Evolutionary conservation across 2,329 filamentous ascomycete species (phyloP).

Genomic region (Blumeriella jaapii): DNA sequence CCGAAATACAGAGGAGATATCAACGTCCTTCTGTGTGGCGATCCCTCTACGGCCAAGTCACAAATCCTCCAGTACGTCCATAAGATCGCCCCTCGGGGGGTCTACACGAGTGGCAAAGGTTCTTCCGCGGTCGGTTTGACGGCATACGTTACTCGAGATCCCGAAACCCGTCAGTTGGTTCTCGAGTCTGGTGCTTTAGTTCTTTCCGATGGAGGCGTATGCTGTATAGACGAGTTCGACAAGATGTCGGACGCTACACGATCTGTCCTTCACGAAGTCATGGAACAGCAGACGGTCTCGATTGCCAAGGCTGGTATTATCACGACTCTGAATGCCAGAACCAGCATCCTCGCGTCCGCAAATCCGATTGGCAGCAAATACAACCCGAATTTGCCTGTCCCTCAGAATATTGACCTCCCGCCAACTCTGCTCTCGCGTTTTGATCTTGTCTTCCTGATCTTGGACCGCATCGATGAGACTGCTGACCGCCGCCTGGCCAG

Average conservation of each 20-base stretch:
- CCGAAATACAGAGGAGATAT: slow-evolving; percentile 96
- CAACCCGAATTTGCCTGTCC: slow-evolving; percentile 89
- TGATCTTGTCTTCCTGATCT: slow-evolving; percentile 90
- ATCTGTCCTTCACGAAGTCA: slow-evolving; percentile 67
- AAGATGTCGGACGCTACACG: slow-evolving; percentile 69
- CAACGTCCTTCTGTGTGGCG: slow-evolving; percentile 91
- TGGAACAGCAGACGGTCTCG: slow-evolving; percentile 71
- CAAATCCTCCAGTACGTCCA: slow-evolving; percentile 91
- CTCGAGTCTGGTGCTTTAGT: slow-evolving; percentile 66
- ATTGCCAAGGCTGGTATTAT: slow-evolving; percentile 72
- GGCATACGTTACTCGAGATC: slow-evolving; percentile 65
- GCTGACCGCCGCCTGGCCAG: slow-evolving; percentile 79
- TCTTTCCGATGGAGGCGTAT: slow-evolving; percentile 62
- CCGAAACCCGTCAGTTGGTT: slow-evolving; percentile 61
- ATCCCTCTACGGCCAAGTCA: slow-evolving; percentile 93
- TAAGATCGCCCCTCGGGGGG: slow-evolving; percentile 86
- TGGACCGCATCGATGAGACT: slow-evolving; percentile 87
- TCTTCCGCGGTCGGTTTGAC: slow-evolving; percentile 67
- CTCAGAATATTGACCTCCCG: slow-evolving; percentile 94
- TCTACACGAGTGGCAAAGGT: slow-evolving; percentile 67
- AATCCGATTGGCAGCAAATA: slow-evolving; percentile 98
- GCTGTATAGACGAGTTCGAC: slow-evolving; percentile 71
- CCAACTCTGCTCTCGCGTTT: slow-evolving; percentile 93
- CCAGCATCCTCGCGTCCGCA: slow-evolving; percentile 89
- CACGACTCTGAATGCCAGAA: slow-evolving; percentile 85